Evolutionary conservation across 257 asterid genomes (phyloP).

Genomic region (Anisodus tanguticus): DNA sequence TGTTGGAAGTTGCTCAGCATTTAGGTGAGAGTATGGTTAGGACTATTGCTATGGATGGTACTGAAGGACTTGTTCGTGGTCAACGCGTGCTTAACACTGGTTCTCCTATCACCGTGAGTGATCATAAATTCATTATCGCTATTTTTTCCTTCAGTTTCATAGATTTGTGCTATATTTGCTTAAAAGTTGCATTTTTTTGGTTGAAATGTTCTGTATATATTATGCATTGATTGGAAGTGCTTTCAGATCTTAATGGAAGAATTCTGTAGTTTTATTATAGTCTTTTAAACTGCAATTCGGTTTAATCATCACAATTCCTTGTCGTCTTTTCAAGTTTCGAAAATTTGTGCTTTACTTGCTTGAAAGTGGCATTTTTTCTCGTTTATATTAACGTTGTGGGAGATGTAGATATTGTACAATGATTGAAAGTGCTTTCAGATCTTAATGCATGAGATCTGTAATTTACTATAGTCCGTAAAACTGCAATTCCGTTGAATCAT

Average conservation of each 20-base stretch:
- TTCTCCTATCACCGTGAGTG: constrained; percentile 81
- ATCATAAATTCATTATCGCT: neutral
- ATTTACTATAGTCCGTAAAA: neutral
- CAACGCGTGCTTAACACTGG: constrained; percentile 88
- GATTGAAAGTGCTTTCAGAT: neutral
- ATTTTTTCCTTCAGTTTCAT: neutral
- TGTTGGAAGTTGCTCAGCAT: constrained; percentile 88
- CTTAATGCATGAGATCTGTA: neutral
- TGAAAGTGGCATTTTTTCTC: neutral
- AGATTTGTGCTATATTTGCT: neutral
- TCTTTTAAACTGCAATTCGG: neutral
- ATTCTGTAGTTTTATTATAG: neutral
- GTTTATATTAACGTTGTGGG: neutral
- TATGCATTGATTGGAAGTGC: neutral
- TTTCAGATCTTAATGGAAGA: constrained; percentile 15
- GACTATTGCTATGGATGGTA: constrained; percentile 95
- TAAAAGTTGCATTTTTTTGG: neutral
- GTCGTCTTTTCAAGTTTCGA: neutral
- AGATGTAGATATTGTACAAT: no score
- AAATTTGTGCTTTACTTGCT: neutral
- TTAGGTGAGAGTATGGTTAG: constrained; percentile 86
- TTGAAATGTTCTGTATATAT: no score
- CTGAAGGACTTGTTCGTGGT: constrained; percentile 89
- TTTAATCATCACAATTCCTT: neutral
- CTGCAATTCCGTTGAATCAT: neutral